A percentile compares a stretch with the other conserved stretches of the same genome.
Evolutionary conservation across 75 land plant genomes (phyloP).

Genomic region (Pinus tabuliformis): DNA sequence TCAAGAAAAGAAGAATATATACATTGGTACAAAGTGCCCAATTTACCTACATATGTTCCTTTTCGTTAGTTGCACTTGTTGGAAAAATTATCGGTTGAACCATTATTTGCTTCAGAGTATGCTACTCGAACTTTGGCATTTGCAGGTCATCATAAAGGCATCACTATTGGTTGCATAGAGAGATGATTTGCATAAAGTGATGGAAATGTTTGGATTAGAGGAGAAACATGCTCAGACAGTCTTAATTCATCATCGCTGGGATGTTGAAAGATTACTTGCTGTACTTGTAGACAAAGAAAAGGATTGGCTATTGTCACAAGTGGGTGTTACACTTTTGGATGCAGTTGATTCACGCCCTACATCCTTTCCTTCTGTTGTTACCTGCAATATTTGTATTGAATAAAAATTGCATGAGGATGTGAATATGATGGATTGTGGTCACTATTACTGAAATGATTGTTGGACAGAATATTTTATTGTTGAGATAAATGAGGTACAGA

Average conservation of each 20-base stretch:
- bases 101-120: too few relatives aligned
- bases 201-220: conserved; percentile 64
- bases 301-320: conserved; percentile 59
- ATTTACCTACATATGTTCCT: too few relatives aligned
- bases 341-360: not conserved
- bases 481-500: conserved; percentile 85
- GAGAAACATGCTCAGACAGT: conserved; percentile 85
- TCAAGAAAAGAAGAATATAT: too few relatives aligned
- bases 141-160: conserved; percentile 85
- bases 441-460: conserved; percentile 76
- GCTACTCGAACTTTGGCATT: too few relatives aligned
- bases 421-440: conserved; percentile 73
- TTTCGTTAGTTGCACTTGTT: too few relatives aligned
- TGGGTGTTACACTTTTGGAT: conserved; percentile 61
- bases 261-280: conserved; percentile 86
- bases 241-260: conserved; percentile 88
- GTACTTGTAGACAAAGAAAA: conserved; percentile 78
- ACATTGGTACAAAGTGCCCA: too few relatives aligned
- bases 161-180: conserved; percentile 82
- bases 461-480: conserved; percentile 83
- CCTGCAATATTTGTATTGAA: conserved; percentile 76
- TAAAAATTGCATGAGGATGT: conserved; percentile 26
- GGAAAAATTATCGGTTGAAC: too few relatives aligned
- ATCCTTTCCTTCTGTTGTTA: conserved; percentile 21
- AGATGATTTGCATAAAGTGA: conserved; percentile 70